These are phyloP conservation scores for Wallacemonas rigidus DNA, from an alignment of 208 protist genomes.

Conservation along the genomic window DNA sequence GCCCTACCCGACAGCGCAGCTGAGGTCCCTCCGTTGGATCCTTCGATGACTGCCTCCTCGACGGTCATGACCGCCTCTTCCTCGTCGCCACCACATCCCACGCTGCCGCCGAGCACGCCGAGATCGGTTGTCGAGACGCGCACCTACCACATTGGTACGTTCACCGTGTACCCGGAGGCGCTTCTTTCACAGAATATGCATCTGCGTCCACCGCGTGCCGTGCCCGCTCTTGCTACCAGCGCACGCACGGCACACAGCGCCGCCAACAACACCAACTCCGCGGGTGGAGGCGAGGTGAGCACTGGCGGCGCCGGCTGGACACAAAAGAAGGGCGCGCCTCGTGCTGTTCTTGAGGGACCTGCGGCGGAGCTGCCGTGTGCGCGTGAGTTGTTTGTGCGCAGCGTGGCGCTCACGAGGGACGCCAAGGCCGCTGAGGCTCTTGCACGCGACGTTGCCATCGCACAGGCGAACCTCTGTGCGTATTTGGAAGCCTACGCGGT, in stretches of 20 bases:
- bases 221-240: neutral
- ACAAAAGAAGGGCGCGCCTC: conserved; percentile 1
- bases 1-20: no score
- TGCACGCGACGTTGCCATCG: neutral
- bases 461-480: conserved; percentile 12
- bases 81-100: neutral
- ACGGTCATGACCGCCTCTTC: neutral
- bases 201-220: conserved; percentile 3
- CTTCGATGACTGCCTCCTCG: no score
- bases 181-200: conserved; percentile 12
- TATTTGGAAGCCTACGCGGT: conserved; percentile 11
- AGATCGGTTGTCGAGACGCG: conserved; percentile 10
- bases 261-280: conserved; percentile 1
- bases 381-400: conserved; percentile 10
- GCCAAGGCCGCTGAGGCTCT: conserved; percentile 5
- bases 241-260: neutral
- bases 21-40: no score
- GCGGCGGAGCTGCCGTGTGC: conserved; percentile 17
- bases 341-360: neutral
- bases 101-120: neutral
- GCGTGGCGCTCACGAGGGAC: neutral
- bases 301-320: neutral
- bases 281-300: neutral
- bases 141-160: conserved; percentile 1
- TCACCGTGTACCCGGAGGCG: conserved; percentile 9